These are phyloP conservation scores for Ramaria rubella DNA, from an alignment of 768 basidiomycete species.

Conservation along the genomic window DNA sequence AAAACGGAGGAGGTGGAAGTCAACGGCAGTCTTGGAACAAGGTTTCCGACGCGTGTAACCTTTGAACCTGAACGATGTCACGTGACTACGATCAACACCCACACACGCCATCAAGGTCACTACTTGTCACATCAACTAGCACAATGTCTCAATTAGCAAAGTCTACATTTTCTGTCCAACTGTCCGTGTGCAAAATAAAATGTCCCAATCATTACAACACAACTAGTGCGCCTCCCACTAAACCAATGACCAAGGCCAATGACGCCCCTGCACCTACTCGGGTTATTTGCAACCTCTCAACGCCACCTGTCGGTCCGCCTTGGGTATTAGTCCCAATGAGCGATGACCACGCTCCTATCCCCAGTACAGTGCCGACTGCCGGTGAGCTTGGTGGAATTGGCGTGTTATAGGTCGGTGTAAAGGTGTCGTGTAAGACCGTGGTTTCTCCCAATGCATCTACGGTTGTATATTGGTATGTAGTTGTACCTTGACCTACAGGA, in stretches of 20 bases:
- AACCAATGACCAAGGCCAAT: background rate
- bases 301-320: background rate
- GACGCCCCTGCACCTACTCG: background rate
- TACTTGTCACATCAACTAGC: too few species aligned
- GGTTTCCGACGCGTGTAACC: background rate
- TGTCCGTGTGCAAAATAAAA: background rate
- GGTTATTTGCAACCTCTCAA: background rate
- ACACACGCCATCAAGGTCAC: background rate
- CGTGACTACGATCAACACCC: background rate
- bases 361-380: slow-evolving; percentile 26
- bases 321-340: slow-evolving; percentile 27
- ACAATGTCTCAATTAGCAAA: too few species aligned
- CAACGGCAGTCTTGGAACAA: background rate
- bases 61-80: slow-evolving; percentile 2
- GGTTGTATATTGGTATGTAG: slow-evolving; percentile 47
- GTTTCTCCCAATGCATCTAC: slow-evolving; percentile 27
- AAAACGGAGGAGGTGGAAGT: background rate
- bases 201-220: background rate
- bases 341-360: slow-evolving; percentile 25
- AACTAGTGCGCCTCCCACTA: background rate
- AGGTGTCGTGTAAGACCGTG: slow-evolving; percentile 21
- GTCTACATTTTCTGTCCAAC: too few species aligned
- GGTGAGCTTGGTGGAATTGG: slow-evolving; percentile 22
- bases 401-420: slow-evolving; percentile 27
- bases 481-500: slow-evolving; percentile 36